phyloP scores from a whole-genome alignment of 2,329 filamentous ascomycete species.

The Neocucurbitaria cava region DNA sequence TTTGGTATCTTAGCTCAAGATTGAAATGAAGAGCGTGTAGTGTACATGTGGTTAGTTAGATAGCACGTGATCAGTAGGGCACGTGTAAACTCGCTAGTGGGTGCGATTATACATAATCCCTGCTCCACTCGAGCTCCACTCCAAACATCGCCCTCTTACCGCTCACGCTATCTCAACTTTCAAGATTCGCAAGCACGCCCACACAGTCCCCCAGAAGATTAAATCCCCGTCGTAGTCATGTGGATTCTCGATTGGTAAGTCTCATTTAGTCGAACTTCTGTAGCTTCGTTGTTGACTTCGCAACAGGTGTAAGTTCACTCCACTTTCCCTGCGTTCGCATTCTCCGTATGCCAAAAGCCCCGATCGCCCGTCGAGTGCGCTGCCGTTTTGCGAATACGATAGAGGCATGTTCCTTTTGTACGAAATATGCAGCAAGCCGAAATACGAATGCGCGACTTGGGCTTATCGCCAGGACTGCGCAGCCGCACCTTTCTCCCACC shows the following conservation, averaged over 20 bases:
- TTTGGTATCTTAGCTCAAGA: no score
- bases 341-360: background rate
- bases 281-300: slow-evolving; percentile 15
- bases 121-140: background rate
- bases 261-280: no score
- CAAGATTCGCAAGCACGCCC: background rate
- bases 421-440: background rate
- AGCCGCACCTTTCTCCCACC: background rate
- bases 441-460: background rate
- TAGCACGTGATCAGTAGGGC: background rate
- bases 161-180: background rate
- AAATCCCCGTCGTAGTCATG: slow-evolving; percentile 60
- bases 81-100: background rate
- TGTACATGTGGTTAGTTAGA: background rate
- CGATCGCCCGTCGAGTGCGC: background rate
- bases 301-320: slow-evolving; percentile 40
- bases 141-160: background rate
- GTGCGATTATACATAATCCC: background rate
- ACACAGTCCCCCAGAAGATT: background rate
- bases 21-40: no score
- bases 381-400: background rate
- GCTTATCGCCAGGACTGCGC: background rate
- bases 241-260: slow-evolving; percentile 89
- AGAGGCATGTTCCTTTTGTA: background rate
- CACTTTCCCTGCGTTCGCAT: slow-evolving; percentile 6